These are phyloP conservation scores for Trichoderma harzianum DNA, from an alignment of 2,329 filamentous ascomycete genomes.

Conservation along the genomic window DNA sequence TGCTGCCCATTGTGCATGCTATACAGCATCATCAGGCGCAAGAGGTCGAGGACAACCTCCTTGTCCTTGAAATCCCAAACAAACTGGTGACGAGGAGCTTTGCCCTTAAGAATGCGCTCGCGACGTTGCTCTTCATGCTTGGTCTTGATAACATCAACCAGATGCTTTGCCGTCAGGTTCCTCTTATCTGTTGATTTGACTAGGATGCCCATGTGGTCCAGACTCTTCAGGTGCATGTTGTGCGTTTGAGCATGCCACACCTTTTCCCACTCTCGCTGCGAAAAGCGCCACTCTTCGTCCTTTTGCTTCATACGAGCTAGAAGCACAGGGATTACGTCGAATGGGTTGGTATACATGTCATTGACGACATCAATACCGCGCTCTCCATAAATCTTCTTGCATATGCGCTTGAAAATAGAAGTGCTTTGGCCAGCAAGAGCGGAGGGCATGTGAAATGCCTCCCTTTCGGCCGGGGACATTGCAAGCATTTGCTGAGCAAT, in stretches of 20 bases:
- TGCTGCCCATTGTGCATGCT: conserved; percentile 67
- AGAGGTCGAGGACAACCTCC: conserved; percentile 61
- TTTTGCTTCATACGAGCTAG: conserved; percentile 90
- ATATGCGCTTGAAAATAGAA: conserved; percentile 92
- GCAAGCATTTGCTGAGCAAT: conserved; percentile 86
- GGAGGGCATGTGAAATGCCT: conserved; percentile 72
- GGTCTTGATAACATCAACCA: conserved; percentile 86
- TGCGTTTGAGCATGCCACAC: conserved; percentile 97
- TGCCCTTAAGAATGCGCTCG: conserved; percentile 59
- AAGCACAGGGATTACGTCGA: conserved; percentile 83
- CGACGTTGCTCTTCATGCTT: conserved; percentile 89
- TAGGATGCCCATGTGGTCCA: conserved; percentile 93
- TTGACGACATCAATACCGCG: conserved; percentile 80
- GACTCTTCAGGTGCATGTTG: conserved; percentile 89
- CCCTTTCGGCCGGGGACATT: conserved; percentile 69
- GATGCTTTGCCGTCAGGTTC: conserved; percentile 82
- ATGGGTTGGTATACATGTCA: conserved; percentile 80
- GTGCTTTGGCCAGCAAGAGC: conserved; percentile 90
- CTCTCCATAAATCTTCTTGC: conserved; percentile 97
- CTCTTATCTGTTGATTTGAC: conserved; percentile 89
- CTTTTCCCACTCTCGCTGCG: conserved; percentile 97
- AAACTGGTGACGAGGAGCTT: conserved; percentile 68
- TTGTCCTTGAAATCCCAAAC: conserved; percentile 70
- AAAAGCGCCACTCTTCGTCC: conserved; percentile 95
- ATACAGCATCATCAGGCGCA: conserved; percentile 62